These are phyloP conservation scores for Elaeis guineensis DNA, from an alignment of 176 grass and related monocot species.

Conservation along the genomic window DNA sequence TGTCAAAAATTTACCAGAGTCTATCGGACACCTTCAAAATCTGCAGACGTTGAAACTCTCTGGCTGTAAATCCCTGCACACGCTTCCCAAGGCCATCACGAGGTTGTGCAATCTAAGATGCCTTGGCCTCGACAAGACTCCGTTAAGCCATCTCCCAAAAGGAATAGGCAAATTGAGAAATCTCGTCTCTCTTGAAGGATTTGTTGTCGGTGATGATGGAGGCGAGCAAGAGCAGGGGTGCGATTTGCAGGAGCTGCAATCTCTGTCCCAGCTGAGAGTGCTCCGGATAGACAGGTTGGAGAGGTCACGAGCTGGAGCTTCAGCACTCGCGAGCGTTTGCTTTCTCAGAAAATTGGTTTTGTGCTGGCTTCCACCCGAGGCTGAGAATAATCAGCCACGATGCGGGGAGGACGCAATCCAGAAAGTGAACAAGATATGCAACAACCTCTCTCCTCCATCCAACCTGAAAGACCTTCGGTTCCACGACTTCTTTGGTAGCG, in stretches of 20 bases:
- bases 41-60: slow-evolving; percentile 48
- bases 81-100: slow-evolving; percentile 16
- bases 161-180: too few relatives aligned
- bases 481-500: neutral
- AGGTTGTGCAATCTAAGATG: slow-evolving; percentile 12
- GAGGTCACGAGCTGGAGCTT: neutral
- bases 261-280: too few relatives aligned
- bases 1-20: slow-evolving; percentile 51
- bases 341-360: slow-evolving; percentile 5
- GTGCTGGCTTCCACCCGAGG: neutral
- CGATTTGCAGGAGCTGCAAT: too few relatives aligned
- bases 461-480: slow-evolving; percentile 9
- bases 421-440: neutral
- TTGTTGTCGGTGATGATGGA: too few relatives aligned
- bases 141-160: neutral
- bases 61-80: neutral
- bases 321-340: neutral
- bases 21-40: slow-evolving; percentile 58
- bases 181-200: too few relatives aligned
- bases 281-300: neutral
- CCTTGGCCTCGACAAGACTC: neutral
- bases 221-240: too few relatives aligned
- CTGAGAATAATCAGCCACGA: neutral
- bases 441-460: slow-evolving; percentile 17
- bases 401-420: slow-evolving; percentile 1